phyloP scores from a whole-genome alignment of 805 yeast genomes.

The Cyberlindnera maritima region DNA sequence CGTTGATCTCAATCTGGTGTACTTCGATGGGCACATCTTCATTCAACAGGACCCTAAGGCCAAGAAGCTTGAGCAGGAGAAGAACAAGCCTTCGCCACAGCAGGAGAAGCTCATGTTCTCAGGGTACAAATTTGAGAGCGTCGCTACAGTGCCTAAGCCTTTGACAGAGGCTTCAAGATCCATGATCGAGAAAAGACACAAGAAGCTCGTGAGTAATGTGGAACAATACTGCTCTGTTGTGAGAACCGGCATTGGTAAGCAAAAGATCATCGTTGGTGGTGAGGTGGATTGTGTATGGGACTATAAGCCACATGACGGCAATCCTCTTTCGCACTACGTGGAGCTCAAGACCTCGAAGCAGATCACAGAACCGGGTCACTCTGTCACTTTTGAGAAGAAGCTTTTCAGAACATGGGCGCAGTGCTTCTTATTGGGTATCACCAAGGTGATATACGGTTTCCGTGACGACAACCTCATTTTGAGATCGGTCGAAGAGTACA shows the following conservation, averaged over 20 bases:
- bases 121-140: slow-evolving; percentile 83
- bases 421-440: slow-evolving; percentile 83
- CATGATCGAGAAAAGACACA: slow-evolving; percentile 63
- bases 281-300: slow-evolving; percentile 93
- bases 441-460: slow-evolving; percentile 81
- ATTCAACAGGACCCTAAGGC: slow-evolving; percentile 41
- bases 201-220: slow-evolving; percentile 59
- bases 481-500: slow-evolving; percentile 67
- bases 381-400: slow-evolving; percentile 69
- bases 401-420: slow-evolving; percentile 89
- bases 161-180: slow-evolving; percentile 67
- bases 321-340: slow-evolving; percentile 63
- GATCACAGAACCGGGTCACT: slow-evolving; percentile 54
- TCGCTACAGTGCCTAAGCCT: slow-evolving; percentile 74
- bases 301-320: slow-evolving; percentile 53
- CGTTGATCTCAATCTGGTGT: slow-evolving; percentile 58
- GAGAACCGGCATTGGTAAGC: slow-evolving; percentile 76
- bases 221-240: slow-evolving; percentile 84
- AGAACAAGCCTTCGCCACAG: slow-evolving; percentile 26
- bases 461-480: slow-evolving; percentile 71
- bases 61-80: slow-evolving; percentile 27
- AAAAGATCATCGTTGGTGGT: slow-evolving; percentile 71
- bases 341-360: slow-evolving; percentile 75
- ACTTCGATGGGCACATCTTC: slow-evolving; percentile 74
- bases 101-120: slow-evolving; percentile 49